Evolutionary conservation across 495 filamentous ascomycete genomes (phyloP).

Genomic region (Hypoxylon cercidicola): DNA sequence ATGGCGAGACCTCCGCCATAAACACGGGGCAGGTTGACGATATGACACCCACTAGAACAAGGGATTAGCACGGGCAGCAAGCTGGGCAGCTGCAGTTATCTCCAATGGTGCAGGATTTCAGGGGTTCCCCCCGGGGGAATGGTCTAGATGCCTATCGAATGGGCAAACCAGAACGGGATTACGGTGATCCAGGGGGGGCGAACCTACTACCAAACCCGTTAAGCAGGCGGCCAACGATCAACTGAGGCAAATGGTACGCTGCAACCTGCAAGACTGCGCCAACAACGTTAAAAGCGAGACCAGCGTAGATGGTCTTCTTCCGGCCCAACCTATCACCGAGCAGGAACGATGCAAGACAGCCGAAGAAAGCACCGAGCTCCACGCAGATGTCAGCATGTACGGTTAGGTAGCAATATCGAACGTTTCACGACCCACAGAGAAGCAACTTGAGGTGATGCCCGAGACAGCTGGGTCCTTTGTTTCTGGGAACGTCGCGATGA

Average conservation of each 20-base stretch:
- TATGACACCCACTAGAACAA: conserved; percentile 39
- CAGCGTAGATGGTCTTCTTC: conserved; percentile 48
- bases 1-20: conserved; percentile 44
- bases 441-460: conserved; percentile 51
- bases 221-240: conserved; percentile 45
- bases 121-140: conserved; percentile 3
- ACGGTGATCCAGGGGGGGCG: conserved; percentile 5
- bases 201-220: conserved; percentile 45
- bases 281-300: conserved; percentile 43
- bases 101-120: conserved; percentile 14
- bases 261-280: conserved; percentile 47
- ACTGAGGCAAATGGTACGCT: conserved; percentile 47
- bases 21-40: conserved; percentile 44
- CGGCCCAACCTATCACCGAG: conserved; percentile 49
- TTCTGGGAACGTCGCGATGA: conserved; percentile 46
- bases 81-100: conserved; percentile 10
- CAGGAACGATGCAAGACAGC: conserved; percentile 43
- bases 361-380: conserved; percentile 58
- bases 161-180: not conserved
- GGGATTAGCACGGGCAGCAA: conserved; percentile 25
- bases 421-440: conserved; percentile 43
- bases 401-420: conserved; percentile 24
- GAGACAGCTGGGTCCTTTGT: conserved; percentile 46
- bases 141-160: not conserved
- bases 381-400: conserved; percentile 56